Evolutionary conservation across 768 basidiomycete genomes (phyloP).

Genomic region (Sarcodon aspratus): DNA sequence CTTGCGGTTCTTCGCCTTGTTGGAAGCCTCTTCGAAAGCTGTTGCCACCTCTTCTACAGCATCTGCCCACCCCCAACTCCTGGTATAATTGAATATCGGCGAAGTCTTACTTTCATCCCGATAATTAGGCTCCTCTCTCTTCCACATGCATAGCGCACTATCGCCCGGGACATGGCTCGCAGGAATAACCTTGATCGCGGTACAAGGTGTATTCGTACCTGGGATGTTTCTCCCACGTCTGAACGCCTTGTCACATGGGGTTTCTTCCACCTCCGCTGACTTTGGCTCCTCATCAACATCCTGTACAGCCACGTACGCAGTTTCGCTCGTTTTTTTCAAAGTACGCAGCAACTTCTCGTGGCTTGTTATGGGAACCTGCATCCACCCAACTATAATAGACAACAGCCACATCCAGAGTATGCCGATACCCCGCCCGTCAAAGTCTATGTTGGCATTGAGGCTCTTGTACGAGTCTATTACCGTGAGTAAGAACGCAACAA

Average conservation of each 20-base stretch:
- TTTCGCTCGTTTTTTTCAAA: conserved; percentile 16
- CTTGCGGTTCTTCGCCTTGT: background rate
- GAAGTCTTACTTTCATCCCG: conserved; percentile 10
- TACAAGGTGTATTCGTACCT: too few relatives aligned
- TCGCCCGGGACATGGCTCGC: conserved; percentile 3
- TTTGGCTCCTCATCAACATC: background rate
- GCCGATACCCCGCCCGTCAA: conserved; percentile 26
- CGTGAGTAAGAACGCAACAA: conserved; percentile 30
- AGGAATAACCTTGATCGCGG: background rate
- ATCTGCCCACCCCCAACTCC: conserved; percentile 9
- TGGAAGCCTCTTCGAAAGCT: conserved; percentile 1
- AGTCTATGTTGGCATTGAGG: conserved; percentile 12
- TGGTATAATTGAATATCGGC: conserved; percentile 14
- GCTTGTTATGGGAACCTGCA: conserved; percentile 23
- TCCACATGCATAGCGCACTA: background rate
- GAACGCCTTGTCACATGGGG: background rate
- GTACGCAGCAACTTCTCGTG: conserved; percentile 17
- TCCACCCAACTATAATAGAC: conserved; percentile 26
- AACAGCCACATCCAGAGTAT: conserved; percentile 33
- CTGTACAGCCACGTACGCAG: conserved; percentile 13
- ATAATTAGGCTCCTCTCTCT: background rate
- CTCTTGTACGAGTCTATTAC: conserved; percentile 13
- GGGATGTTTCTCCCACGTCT: too few relatives aligned
- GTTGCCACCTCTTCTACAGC: conserved; percentile 8
- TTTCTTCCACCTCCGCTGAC: background rate